phyloP scores from a whole-genome alignment of 2,329 filamentous ascomycete genomes.

The Colletotrichum melonis region DNA sequence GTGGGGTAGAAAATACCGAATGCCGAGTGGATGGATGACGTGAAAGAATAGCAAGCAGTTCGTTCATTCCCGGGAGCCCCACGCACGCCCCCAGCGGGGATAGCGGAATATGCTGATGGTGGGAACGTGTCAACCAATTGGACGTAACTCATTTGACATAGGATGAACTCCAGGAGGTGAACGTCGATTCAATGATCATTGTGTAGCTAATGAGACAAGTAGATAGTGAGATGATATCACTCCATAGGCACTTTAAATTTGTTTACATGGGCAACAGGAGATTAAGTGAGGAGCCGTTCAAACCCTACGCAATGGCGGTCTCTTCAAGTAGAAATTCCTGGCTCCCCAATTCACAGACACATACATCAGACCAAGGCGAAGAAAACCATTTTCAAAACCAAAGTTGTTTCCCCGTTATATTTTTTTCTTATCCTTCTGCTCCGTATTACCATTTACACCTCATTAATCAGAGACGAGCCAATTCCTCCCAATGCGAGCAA shows the following conservation, averaged over 20 bases:
- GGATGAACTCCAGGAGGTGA: background rate
- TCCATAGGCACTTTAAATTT: no score
- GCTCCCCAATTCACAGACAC: no score
- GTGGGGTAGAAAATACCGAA: conserved; percentile 1
- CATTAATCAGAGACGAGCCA: background rate
- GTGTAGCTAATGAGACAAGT: background rate
- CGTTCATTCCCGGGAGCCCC: background rate
- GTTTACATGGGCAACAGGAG: no score
- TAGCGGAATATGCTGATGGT: background rate
- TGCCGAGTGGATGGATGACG: conserved; percentile 11
- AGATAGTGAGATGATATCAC: no score
- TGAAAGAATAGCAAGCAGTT: background rate
- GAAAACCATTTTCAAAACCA: background rate
- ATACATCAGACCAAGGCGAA: background rate
- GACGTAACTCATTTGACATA: background rate
- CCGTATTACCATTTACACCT: conserved; percentile 13
- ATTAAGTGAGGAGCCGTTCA: no score
- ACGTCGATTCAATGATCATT: background rate
- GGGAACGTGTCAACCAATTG: conserved; percentile 6
- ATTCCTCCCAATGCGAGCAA: background rate
- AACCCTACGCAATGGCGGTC: no score
- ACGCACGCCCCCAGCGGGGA: conserved; percentile 7
- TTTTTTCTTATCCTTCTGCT: background rate
- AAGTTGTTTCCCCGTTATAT: background rate
- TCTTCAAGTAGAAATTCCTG: no score